Evolutionary conservation across 1,284 basidiomycete genomes (phyloP).

Genomic region (Sanghuangporus weigelae): DNA sequence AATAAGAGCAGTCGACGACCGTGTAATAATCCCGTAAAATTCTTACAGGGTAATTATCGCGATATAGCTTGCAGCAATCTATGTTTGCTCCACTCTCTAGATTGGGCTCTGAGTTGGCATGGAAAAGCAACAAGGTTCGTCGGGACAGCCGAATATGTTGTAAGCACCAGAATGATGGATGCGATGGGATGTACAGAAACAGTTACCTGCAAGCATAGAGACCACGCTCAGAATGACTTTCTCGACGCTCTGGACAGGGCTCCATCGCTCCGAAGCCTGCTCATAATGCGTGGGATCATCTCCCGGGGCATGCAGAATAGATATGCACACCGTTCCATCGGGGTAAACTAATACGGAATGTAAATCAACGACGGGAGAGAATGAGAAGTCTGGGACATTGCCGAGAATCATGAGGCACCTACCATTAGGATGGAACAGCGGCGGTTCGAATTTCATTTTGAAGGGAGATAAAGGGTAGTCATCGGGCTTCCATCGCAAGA

Average conservation of each 20-base stretch:
- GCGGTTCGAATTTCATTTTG: constrained; percentile 98
- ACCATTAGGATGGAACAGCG: constrained; percentile 98
- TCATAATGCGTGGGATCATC: constrained; percentile 93
- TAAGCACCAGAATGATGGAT: neutral
- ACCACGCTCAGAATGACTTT: constrained; percentile 95
- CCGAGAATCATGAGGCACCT: constrained; percentile 29
- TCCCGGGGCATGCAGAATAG: constrained; percentile 95
- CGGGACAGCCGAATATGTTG: neutral
- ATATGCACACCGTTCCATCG: constrained; percentile 96
- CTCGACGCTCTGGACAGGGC: constrained; percentile 95
- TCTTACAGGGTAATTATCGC: constrained; percentile 68
- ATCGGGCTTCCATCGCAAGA: constrained; percentile 50
- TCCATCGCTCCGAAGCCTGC: constrained; percentile 95
- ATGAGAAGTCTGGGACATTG: neutral
- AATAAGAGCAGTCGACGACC: neutral
- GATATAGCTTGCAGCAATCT: constrained; percentile 93
- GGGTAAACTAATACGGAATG: constrained; percentile 65
- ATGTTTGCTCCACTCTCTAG: constrained; percentile 98
- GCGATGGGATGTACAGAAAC: neutral
- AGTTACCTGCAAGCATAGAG: constrained; percentile 92
- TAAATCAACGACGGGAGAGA: constrained; percentile 7
- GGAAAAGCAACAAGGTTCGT: constrained; percentile 2
- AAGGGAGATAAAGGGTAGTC: constrained; percentile 96
- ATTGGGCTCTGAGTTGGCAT: constrained; percentile 78
- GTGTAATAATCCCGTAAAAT: neutral